A percentile compares a stretch with the other conserved stretches of the same genome.
These are phyloP conservation scores for Ustilago sp. DNA, from an alignment of 1,284 basidiomycete species.

Conservation along the genomic window DNA sequence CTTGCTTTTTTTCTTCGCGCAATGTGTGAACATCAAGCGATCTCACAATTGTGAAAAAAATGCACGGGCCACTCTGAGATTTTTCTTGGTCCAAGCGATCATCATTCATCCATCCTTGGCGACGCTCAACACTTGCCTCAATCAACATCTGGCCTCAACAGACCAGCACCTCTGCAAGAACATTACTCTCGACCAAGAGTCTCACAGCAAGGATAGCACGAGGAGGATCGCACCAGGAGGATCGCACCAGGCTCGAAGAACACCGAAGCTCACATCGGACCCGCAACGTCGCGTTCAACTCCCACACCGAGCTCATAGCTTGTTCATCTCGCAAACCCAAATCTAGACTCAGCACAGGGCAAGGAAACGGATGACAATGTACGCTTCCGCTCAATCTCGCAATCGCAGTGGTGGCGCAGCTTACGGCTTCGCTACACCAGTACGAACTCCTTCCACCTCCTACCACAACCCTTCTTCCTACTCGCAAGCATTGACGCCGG, in stretches of 20 bases:
- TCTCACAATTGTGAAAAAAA: neutral
- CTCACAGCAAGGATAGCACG: too few species aligned
- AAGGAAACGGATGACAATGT: neutral
- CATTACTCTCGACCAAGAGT: neutral
- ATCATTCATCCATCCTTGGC: neutral
- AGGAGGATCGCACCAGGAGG: too few species aligned
- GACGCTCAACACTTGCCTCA: neutral
- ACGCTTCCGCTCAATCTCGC: conserved; percentile 1
- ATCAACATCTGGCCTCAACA: neutral
- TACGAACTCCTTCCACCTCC: conserved; percentile 29
- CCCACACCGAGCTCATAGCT: neutral
- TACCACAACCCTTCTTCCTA: conserved; percentile 9
- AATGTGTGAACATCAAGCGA: neutral
- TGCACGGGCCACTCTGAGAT: conserved; percentile 6
- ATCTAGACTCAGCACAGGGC: neutral
- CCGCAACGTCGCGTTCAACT: neutral
- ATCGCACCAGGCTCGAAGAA: too few species aligned
- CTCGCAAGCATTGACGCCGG: conserved; percentile 31
- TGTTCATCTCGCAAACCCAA: neutral
- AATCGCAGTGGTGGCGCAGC: conserved; percentile 1
- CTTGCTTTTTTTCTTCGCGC: neutral
- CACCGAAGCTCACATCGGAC: too few species aligned
- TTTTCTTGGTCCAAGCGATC: conserved; percentile 6
- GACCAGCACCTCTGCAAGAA: neutral
- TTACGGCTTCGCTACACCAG: conserved; percentile 35